Conservation (phyloP, 2,329 filamentous ascomycete genomes). For the Ploettnerulaceae sp. region DNA sequence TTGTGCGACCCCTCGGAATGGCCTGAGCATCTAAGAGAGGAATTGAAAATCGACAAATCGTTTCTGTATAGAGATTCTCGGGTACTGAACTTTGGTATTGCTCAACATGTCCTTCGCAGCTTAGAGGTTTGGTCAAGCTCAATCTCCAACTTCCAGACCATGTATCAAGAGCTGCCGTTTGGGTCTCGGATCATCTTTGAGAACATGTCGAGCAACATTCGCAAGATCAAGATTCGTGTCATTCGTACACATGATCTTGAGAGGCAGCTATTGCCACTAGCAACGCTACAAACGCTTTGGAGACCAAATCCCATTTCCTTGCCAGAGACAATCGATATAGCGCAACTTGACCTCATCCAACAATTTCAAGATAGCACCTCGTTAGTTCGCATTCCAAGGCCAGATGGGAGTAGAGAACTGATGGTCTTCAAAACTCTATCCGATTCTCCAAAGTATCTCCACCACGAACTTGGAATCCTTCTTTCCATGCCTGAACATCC, state of each 20-base stretch:
- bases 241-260: neutral
- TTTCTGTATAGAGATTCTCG: neutral
- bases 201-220: neutral
- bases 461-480: slow-evolving; percentile 3
- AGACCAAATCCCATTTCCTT: neutral
- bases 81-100: neutral
- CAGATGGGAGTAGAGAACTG: neutral
- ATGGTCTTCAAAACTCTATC: slow-evolving; percentile 2
- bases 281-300: neutral
- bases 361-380: slow-evolving; percentile 2
- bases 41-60: neutral
- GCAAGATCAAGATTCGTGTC: neutral
- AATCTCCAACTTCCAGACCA: neutral
- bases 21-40: neutral
- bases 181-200: slow-evolving; percentile 6
- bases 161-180: slow-evolving; percentile 2
- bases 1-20: neutral
- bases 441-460: neutral
- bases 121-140: neutral
- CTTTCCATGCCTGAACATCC: neutral
- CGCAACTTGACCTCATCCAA: neutral
- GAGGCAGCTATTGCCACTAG: neutral
- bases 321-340: slow-evolving; percentile 3
- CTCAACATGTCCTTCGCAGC: neutral
- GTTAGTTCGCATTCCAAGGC: neutral